phyloP scores from a whole-genome alignment of 2,329 filamentous ascomycete genomes.

The Camptophora hylomeconis region DNA sequence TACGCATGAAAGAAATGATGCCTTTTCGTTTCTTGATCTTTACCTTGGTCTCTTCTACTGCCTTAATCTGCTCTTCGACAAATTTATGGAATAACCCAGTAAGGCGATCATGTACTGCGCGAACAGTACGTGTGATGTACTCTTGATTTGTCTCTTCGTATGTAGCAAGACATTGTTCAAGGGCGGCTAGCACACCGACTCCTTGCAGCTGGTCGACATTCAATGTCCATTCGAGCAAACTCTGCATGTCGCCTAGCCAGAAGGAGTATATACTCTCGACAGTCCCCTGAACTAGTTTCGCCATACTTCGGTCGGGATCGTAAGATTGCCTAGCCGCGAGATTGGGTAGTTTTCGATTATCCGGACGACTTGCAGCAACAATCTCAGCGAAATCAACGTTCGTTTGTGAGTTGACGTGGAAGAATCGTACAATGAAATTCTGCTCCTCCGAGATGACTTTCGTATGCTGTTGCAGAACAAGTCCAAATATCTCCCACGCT shows the following conservation, averaged over 20 bases:
- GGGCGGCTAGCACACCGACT: conserved; percentile 66
- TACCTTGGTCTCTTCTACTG: conserved; percentile 95
- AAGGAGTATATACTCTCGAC: conserved; percentile 86
- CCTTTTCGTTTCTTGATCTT: conserved; percentile 98
- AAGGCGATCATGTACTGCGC: conserved; percentile 64
- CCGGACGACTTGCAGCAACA: conserved; percentile 52
- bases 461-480: conserved; percentile 67
- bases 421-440: conserved; percentile 94
- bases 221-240: conserved; percentile 71
- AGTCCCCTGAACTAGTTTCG: conserved; percentile 67
- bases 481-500: conserved; percentile 69
- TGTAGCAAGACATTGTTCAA: conserved; percentile 67
- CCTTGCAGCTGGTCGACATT: conserved; percentile 78
- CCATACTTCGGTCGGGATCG: conserved; percentile 78
- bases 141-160: conserved; percentile 88
- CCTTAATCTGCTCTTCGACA: conserved; percentile 85
- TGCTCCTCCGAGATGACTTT: conserved; percentile 84
- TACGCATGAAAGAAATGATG: conserved; percentile 86
- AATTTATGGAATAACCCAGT: conserved; percentile 72
- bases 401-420: conserved; percentile 80
- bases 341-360: conserved; percentile 58
- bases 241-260: conserved; percentile 64
- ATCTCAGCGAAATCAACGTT: conserved; percentile 72
- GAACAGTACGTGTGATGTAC: conserved; percentile 65
- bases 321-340: conserved; percentile 62